Evolutionary conservation across 1,284 basidiomycete species (phyloP), one percentile per base, ranked within the genome.

Genomic region (Rhizoctonia solani): DNA sequence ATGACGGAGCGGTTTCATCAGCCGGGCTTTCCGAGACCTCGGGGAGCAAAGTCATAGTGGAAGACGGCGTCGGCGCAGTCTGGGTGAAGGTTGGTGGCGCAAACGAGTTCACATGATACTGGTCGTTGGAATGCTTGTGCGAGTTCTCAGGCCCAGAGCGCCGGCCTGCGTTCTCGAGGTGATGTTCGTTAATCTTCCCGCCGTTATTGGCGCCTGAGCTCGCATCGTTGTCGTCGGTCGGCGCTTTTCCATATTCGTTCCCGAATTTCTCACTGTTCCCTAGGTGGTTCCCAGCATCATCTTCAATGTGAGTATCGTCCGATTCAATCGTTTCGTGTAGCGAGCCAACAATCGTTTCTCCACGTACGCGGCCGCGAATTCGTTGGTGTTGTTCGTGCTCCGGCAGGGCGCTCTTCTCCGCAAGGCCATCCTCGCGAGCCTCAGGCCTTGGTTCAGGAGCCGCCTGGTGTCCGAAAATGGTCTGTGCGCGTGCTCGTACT

Each of bases 41-140:
- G n/a, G 59, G 59, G 25, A 63, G 49, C 4, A 61, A 8, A 25
- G 21, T 42, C 19, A 37, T 11, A 4, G 21, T 25, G 9, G 21
- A 37, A n/a, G 59, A 63, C 8, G 59, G 59, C 13, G 59, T 63
- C n/a, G 59, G 47, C 1, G 59, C 59, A 3, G 59, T 63, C 25
- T 42, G 16, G 37, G 59, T 63, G 21, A 63, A 37, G 6, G 46
- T 63, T 6, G 59, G 59, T 8, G 44, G 59, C 4, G n/a, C n/a
- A n/a, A n/a, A 34, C 39, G 21, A 53, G 27, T 30, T 3, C 30
- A n/a, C n/a, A n/a, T n/a, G n/a, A n/a, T n/a, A n/a, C n/a, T n/a
- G n/a, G n/a, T n/a, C n/a, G n/a, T n/a, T n/a, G n/a, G n/a, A n/a
- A n/a, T n/a, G n/a, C n/a, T n/a, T n/a, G n/a, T n/a, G n/a, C n/a